Conservation (phyloP, 83 land plant genomes). For the Larix sibirica region DNA sequence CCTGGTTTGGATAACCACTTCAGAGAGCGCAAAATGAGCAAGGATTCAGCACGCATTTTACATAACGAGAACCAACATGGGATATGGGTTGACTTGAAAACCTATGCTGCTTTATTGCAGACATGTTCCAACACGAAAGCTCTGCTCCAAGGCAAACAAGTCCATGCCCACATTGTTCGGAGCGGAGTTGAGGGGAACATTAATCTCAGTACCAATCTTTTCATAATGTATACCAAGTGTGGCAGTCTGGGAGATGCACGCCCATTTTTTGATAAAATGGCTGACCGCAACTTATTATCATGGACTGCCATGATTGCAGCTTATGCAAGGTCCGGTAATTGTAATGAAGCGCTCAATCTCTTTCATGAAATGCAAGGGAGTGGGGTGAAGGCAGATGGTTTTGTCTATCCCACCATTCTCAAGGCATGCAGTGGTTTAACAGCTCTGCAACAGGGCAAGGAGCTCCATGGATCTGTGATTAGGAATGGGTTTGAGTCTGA, state of each 20-base stretch:
- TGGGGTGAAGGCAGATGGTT: constrained; percentile 24
- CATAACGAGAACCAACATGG: no score
- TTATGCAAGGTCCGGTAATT: constrained; percentile 35
- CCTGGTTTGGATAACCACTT: no score
- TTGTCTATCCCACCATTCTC: constrained; percentile 34
- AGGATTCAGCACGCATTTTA: no score
- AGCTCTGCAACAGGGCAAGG: constrained; percentile 21
- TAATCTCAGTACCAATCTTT: constrained; percentile 29
- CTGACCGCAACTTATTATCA: constrained; percentile 19
- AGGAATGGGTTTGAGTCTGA: constrained; percentile 30
- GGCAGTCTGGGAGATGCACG: constrained; percentile 36
- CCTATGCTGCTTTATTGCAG: no score
- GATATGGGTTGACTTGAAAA: no score
- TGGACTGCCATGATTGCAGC: constrained; percentile 45
- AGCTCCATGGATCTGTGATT: constrained; percentile 24
- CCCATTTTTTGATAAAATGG: constrained; percentile 32
- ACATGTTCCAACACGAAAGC: no score
- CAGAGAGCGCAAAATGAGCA: no score
- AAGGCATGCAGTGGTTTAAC: constrained; percentile 33
- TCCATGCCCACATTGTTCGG: constrained; percentile 41
- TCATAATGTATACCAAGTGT: constrained; percentile 30
- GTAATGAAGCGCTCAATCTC: constrained; percentile 22
- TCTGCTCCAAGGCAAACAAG: constrained; percentile 7
- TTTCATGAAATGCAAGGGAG: constrained; percentile 32
- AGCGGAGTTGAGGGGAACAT: constrained; percentile 30